phyloP scores from a whole-genome alignment of 2,329 filamentous ascomycete species.

The Septoria linicola region DNA sequence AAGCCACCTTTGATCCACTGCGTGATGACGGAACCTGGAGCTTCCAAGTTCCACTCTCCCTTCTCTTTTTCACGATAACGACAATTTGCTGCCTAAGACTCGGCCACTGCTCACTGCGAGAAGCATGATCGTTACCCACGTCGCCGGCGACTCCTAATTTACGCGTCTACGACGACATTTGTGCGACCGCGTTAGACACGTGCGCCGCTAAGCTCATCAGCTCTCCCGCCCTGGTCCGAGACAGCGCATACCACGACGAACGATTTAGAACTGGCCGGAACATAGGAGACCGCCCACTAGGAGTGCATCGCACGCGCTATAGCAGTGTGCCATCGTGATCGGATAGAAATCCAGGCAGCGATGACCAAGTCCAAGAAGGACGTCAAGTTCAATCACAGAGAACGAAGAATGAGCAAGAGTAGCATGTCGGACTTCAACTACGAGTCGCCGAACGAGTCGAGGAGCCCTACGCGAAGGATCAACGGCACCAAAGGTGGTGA shows the following conservation, averaged over 20 bases:
- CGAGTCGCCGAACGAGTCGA: slow-evolving; percentile 31
- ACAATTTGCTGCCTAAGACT: not conserved
- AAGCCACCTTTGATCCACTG: no score
- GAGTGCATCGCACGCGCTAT: not conserved
- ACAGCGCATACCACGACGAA: slow-evolving; percentile 5
- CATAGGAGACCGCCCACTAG: not conserved
- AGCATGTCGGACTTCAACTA: slow-evolving; percentile 59
- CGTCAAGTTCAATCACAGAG: slow-evolving; percentile 61
- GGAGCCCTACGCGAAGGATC: slow-evolving; percentile 27
- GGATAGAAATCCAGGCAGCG: not conserved
- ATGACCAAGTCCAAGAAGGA: slow-evolving; percentile 58
- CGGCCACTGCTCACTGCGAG: not conserved
- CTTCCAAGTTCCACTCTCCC: not conserved
- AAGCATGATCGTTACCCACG: not conserved
- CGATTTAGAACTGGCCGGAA: not conserved
- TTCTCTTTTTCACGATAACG: not conserved
- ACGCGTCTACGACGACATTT: not conserved
- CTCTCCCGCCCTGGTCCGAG: slow-evolving; percentile 12
- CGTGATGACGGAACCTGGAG: no score
- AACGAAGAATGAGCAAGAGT: slow-evolving; percentile 54
- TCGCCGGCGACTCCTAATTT: not conserved
- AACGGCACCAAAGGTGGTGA: slow-evolving; percentile 55
- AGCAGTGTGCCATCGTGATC: not conserved
- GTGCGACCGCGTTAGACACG: slow-evolving; percentile 13
- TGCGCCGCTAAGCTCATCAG: slow-evolving; percentile 11